These are phyloP conservation scores for Malus orientalis DNA, from an alignment of 306 rosid species.

Conservation along the genomic window DNA sequence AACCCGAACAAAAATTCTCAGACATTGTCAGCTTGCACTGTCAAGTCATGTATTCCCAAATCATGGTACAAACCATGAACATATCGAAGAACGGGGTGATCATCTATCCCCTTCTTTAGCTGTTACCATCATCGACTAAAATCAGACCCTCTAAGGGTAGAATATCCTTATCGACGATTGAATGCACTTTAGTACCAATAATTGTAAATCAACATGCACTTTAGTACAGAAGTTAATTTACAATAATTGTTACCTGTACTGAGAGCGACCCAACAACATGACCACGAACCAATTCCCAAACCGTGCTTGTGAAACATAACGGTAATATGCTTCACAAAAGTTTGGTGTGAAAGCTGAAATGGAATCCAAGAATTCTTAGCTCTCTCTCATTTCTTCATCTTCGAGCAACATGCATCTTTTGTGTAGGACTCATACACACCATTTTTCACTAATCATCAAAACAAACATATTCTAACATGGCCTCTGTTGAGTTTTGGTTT, in stretches of 20 bases:
- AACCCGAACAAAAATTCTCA: conserved; percentile 21
- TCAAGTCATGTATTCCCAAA: conserved; percentile 78
- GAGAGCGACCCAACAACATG: conserved; percentile 73
- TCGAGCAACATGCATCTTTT: no score
- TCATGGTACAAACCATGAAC: conserved; percentile 89
- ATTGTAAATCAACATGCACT: no score
- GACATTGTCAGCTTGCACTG: conserved; percentile 59
- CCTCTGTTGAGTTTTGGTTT: no score
- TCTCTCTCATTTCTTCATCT: not conserved
- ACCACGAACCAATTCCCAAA: conserved; percentile 96
- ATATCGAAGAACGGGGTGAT: conserved; percentile 52
- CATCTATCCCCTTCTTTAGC: conserved; percentile 67
- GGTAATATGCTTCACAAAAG: no score
- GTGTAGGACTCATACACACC: no score
- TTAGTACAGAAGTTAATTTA: not conserved
- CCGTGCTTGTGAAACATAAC: conserved; percentile 58
- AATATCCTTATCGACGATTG: not conserved
- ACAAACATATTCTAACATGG: no score
- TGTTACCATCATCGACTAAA: conserved; percentile 24
- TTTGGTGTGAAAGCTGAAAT: no score
- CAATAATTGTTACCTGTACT: conserved; percentile 38
- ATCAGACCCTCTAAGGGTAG: conserved; percentile 10
- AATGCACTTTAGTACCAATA: no score
- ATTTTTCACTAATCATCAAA: no score
- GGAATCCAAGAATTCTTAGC: no score